Conservation (phyloP, 495 filamentous ascomycete species). For the Daldinia caldariorum region DNA sequence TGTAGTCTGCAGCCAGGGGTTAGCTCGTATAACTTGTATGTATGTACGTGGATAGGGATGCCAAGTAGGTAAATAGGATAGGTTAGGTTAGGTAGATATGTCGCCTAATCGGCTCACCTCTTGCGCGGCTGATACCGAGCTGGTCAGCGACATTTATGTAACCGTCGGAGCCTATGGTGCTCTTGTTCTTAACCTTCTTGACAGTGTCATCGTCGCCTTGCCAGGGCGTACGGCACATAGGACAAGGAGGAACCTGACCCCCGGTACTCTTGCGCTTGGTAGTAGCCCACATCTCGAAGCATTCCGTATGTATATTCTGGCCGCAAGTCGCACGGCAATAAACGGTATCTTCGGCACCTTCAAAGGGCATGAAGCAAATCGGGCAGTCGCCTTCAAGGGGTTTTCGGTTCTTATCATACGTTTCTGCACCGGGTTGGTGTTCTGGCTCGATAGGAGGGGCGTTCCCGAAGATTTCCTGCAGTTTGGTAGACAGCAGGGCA, state of each 20-base stretch:
- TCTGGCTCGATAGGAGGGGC: constrained; percentile 56
- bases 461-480: constrained; percentile 66
- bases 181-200: constrained; percentile 57
- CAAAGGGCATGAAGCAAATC: constrained; percentile 79
- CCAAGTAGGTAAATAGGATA: not conserved
- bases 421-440: constrained; percentile 4
- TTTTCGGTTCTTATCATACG: constrained; percentile 53
- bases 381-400: constrained; percentile 77
- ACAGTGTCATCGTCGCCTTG: constrained; percentile 60
- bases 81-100: not conserved
- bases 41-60: not conserved
- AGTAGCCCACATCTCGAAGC: constrained; percentile 75
- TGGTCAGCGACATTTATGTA: constrained; percentile 73
- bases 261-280: constrained; percentile 56
- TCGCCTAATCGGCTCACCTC: constrained; percentile 54
- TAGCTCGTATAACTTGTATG: not conserved
- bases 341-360: constrained; percentile 65
- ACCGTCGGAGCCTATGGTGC: constrained; percentile 61
- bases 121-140: constrained; percentile 65
- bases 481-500: constrained; percentile 72
- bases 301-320: constrained; percentile 79
- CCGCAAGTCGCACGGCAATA: constrained; percentile 80
- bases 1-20: constrained; percentile 12
- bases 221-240: constrained; percentile 71
- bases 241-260: constrained; percentile 69